Evolutionary conservation across 2,329 filamentous ascomycete species (phyloP).

Genomic region (Dothiorella sarmentorum): DNA sequence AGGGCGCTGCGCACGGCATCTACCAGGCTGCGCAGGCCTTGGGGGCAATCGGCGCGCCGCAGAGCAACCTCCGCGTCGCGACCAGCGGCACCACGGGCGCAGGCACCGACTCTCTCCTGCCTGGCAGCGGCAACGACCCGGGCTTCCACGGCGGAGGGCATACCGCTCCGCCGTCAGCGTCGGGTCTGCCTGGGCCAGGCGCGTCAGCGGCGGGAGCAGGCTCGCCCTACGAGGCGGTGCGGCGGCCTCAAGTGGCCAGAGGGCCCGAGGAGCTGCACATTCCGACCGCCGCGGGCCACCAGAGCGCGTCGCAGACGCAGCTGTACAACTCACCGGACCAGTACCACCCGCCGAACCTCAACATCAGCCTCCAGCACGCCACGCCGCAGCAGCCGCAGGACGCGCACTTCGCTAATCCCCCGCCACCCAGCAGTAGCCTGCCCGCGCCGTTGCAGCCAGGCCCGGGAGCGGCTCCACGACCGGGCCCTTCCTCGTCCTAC

Average conservation of each 20-base stretch:
- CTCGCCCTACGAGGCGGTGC: constrained; percentile 49
- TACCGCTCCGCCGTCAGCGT: constrained; percentile 28
- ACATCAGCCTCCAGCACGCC: constrained; percentile 57
- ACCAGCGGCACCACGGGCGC: constrained; percentile 41
- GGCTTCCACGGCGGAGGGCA: constrained; percentile 32
- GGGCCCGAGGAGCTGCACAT: constrained; percentile 57
- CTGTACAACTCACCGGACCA: constrained; percentile 51
- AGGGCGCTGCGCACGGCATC: constrained; percentile 40
- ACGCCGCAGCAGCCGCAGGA: constrained; percentile 38
- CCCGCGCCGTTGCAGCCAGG: constrained; percentile 59
- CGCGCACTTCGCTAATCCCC: constrained; percentile 42
- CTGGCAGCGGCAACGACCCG: constrained; percentile 33
- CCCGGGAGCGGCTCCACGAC: constrained; percentile 48
- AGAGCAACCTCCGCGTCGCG: constrained; percentile 38
- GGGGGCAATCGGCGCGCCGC: constrained; percentile 46
- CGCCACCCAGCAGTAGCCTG: constrained; percentile 41
- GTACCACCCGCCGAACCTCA: constrained; percentile 38
- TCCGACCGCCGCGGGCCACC: constrained; percentile 40
- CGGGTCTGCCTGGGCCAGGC: constrained; percentile 27
- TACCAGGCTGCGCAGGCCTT: constrained; percentile 46
- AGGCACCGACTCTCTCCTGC: constrained; percentile 44
- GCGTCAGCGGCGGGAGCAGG: constrained; percentile 31
- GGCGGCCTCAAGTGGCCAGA: constrained; percentile 42
- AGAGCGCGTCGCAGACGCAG: constrained; percentile 38
- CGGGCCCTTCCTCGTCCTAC: constrained; percentile 51